phyloP scores from a whole-genome alignment of 2,329 filamentous ascomycete species.

The Domatiomyces catenatus region DNA sequence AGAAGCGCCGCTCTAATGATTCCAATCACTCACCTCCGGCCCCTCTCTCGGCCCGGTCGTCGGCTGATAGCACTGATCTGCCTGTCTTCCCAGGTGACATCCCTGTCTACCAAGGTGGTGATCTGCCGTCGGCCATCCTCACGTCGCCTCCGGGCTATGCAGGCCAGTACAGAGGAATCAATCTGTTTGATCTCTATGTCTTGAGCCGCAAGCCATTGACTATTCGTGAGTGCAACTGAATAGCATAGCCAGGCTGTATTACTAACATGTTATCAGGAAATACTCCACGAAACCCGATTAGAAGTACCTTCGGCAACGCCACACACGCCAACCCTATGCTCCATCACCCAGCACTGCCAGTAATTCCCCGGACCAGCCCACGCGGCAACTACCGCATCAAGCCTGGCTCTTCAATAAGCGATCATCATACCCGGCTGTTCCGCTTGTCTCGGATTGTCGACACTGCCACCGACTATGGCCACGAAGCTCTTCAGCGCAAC shows the following conservation, averaged over 20 bases:
- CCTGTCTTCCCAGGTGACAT: not conserved
- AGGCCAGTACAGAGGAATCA: not conserved
- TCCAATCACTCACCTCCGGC: not conserved
- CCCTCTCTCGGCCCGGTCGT: not conserved
- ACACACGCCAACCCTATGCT: not conserved
- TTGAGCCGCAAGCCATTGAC: not conserved
- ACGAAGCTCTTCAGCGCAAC: conserved; percentile 1
- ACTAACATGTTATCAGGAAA: not conserved
- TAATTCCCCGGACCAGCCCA: not conserved
- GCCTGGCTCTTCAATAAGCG: not conserved
- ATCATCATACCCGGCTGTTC: not conserved
- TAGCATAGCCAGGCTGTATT: not conserved
- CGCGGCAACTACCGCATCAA: not conserved
- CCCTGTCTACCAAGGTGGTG: not conserved
- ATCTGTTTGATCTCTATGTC: not conserved
- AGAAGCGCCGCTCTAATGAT: not conserved
- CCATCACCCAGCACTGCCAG: not conserved
- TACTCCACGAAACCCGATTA: not conserved
- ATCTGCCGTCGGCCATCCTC: not conserved
- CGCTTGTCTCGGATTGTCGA: not conserved
- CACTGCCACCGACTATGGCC: not conserved
- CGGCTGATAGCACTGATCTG: not conserved
- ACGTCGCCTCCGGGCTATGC: not conserved
- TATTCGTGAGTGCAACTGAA: not conserved
- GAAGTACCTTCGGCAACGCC: not conserved